A percentile compares a stretch with the other conserved stretches of the same genome.
phyloP scores from a whole-genome alignment of 768 basidiomycete genomes.

The Rubroboletus satanas region DNA sequence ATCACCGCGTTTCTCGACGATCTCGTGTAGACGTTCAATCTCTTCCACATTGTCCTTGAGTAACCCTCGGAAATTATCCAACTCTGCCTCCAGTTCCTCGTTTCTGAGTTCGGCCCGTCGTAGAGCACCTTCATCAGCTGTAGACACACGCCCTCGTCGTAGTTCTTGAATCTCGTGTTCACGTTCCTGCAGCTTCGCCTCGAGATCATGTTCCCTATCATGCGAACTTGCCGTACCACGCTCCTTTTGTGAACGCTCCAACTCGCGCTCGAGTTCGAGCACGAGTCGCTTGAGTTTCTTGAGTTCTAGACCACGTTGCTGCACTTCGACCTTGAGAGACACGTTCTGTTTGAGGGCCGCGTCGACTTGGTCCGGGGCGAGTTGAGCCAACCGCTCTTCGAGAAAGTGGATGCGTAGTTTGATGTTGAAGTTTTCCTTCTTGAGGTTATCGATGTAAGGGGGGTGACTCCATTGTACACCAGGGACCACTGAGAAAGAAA shows the following conservation, averaged over 20 bases:
- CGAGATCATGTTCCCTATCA: conserved; percentile 67
- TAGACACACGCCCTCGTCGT: conserved; percentile 42
- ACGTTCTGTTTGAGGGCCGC: conserved; percentile 90
- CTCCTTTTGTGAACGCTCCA: conserved; percentile 65
- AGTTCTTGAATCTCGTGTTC: conserved; percentile 69
- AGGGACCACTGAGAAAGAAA: not conserved
- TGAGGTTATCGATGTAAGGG: conserved; percentile 79
- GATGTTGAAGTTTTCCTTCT: conserved; percentile 96
- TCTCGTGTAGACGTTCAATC: conserved; percentile 66
- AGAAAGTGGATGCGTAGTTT: conserved; percentile 95
- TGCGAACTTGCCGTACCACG: conserved; percentile 37
- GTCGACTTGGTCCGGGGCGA: conserved; percentile 90
- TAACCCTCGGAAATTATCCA: conserved; percentile 64
- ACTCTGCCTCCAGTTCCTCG: conserved; percentile 65
- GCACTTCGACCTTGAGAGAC: conserved; percentile 88
- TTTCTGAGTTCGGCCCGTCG: conserved; percentile 58
- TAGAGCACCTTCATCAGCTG: conserved; percentile 48
- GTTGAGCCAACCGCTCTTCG: conserved; percentile 85
- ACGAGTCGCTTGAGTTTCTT: conserved; percentile 91
- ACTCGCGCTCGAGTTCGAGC: conserved; percentile 75
- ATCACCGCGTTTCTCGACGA: conserved; percentile 56
- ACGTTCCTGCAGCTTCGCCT: conserved; percentile 70
- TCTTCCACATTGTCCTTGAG: conserved; percentile 84
- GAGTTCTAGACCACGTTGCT: conserved; percentile 83
- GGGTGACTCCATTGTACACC: not conserved